Evolutionary conservation across 352 stramenopile genomes (phyloP), one percentile per base, ranked within the genome.

Genomic region (Globisporangium heterothallicum): DNA sequence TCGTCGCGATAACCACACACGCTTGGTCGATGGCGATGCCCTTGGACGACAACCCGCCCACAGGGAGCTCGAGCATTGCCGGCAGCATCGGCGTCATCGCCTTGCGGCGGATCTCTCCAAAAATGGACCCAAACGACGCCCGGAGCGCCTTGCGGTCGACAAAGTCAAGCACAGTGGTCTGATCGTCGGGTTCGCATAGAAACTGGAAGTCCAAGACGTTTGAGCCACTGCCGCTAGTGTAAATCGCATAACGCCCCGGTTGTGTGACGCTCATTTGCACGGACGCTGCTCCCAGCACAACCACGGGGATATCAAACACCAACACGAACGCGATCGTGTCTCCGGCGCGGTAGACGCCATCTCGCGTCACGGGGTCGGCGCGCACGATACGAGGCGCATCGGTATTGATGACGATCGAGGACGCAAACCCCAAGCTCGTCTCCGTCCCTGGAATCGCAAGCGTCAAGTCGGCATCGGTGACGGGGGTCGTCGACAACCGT

Each of bases 331-430:
- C 49, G n/a, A 90, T 74, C 0, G 56, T 47, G 34, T 90, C 70
- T 2, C 61, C 72, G 18, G 53, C 60, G 36, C 64, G 68, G 53
- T 90, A 90, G 18, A 88, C 71, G 10, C 74, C 78, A 22, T 84
- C 68, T 1, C 76, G 64, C 7, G 78, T 85, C 32, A 86, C 55
- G 1, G 69, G n/a, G 25, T 62, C 75, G 0, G 76, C 63, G 51
- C 74, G 61, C 0, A 77, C 32, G 3, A 90, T 65, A 12, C 46
- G 59, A 2, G 78, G 78, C 0, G 55, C 43, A n/a, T 68, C 45
- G 0, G 72, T 84, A 30, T 88, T 79, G 22, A 90, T 59, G 14
- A 76, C 63, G n/a, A 88, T 50, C 0, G 21, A 27, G 0, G 76
- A 42, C 32, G 5, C 63, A 2, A 46, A 53, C 6, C 70, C 58